Conservation (phyloP, 2,329 filamentous ascomycete genomes). For the Hypocreales sp. region DNA sequence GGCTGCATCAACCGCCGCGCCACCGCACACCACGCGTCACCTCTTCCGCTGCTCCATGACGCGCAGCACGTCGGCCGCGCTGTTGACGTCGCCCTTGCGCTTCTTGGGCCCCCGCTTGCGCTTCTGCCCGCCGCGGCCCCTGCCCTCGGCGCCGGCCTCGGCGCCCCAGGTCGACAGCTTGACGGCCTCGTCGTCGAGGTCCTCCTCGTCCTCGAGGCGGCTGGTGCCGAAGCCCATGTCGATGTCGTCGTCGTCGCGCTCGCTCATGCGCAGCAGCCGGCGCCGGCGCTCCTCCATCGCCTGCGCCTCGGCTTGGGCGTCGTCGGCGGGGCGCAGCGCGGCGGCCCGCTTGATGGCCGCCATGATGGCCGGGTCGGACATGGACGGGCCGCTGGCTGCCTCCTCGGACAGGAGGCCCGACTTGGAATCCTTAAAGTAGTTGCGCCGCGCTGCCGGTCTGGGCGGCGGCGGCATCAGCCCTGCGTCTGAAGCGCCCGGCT, state of each 20-base stretch:
- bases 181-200: slow-evolving; percentile 52
- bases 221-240: slow-evolving; percentile 90
- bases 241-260: slow-evolving; percentile 77
- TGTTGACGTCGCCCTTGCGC: slow-evolving; percentile 66
- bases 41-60: slow-evolving; percentile 52
- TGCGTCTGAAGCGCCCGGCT: slow-evolving; percentile 5
- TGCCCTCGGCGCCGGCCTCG: slow-evolving; percentile 30
- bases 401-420: slow-evolving; percentile 37
- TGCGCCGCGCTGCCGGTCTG: slow-evolving; percentile 26
- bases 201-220: slow-evolving; percentile 76
- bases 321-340: slow-evolving; percentile 34
- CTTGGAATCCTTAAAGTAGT: slow-evolving; percentile 49
- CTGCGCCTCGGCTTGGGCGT: slow-evolving; percentile 21
- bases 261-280: slow-evolving; percentile 57
- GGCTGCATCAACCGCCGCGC: too few relatives aligned
- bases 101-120: slow-evolving; percentile 60
- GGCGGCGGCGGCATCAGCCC: slow-evolving; percentile 31
- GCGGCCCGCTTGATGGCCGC: slow-evolving; percentile 79
- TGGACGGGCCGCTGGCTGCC: slow-evolving; percentile 33
- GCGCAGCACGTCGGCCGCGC: slow-evolving; percentile 61
- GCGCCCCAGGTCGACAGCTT: slow-evolving; percentile 53
- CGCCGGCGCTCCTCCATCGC: slow-evolving; percentile 54
- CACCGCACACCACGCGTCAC: too few relatives aligned
- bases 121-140: slow-evolving; percentile 32
- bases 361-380: slow-evolving; percentile 62